Base-by-base conservation (phyloP, 1,284 basidiomycete genomes). In the Gymnopus androsaceus region DNA sequence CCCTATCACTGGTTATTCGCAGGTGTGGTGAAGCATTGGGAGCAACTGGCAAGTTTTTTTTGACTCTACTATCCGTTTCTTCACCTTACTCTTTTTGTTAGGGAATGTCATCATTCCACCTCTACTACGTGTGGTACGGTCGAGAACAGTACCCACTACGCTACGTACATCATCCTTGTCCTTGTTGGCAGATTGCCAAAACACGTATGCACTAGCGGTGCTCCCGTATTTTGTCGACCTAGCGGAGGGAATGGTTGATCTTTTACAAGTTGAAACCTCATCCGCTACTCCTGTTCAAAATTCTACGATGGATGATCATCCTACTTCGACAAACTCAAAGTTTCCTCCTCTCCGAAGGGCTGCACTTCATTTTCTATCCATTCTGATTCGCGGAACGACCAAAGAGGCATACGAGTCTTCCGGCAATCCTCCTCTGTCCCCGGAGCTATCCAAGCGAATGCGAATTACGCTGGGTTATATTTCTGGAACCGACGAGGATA, bases 121-220 rank as follows among this genome's bases (percentile, higher is more conserved):
- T 0, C 73, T 96, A 7, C 77, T 87, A 58, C 69, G 72, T 0
- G 73, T 89, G 8, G 75, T 93, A 34, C 81, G 88, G 41, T 74
- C 80, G 1, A 59, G 72, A 2, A 69, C 81, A 49, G 71, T 88
- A 1, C 91, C 94, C 0, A 89, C 87, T 0, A 78, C 85, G 0
- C 73, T 96, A 19, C 84, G 93, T 30, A 83, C 87, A 1, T 96
- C 94, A 1, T 82, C 92, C 0, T 69, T 97, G n/a, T 91, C 92
- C 0, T 77, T 97, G 33, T 79, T 96, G 1, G 83, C 88, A 0
- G 84, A 88, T 42, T 90, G 87, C 61, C 81, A 85, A 21, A 82
- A 83, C 58, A 86, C 85, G 1, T 83, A 81, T 60, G 72, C 83
- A 1, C 61, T 87, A 42, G 82, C 90, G 1, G 68, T 94, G 27